Conservation (phyloP, 2,329 filamentous ascomycete species). For the Apiospora arundinis region DNA sequence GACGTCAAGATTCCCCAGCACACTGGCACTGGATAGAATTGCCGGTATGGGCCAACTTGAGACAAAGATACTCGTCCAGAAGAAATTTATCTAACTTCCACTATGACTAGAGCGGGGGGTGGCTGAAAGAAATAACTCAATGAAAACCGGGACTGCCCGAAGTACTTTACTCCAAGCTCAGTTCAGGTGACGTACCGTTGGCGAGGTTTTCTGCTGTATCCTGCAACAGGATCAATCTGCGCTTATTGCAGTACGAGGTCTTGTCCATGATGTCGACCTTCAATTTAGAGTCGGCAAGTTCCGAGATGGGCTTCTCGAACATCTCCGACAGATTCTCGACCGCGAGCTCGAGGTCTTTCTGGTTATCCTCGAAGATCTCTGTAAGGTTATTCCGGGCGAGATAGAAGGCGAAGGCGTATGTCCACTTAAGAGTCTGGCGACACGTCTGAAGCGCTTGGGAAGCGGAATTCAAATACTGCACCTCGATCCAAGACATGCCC, state of each 20-base stretch:
- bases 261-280: slow-evolving; percentile 99
- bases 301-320: slow-evolving; percentile 96
- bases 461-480: slow-evolving; percentile 93
- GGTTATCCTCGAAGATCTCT: slow-evolving; percentile 98
- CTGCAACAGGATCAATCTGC: slow-evolving; percentile 85
- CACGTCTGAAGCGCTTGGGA: slow-evolving; percentile 94
- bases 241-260: slow-evolving; percentile 94
- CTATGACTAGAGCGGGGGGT: not conserved
- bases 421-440: slow-evolving; percentile 99
- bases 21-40: not conserved
- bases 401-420: slow-evolving; percentile 98
- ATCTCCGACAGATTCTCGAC: slow-evolving; percentile 98
- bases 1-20: slow-evolving; percentile 12
- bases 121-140: not conserved
- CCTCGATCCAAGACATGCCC: slow-evolving; percentile 98
- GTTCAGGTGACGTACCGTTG: slow-evolving; percentile 67
- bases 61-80: not conserved
- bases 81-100: not conserved
- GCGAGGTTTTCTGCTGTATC: slow-evolving; percentile 93
- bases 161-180: slow-evolving; percentile 1
- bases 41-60: not conserved
- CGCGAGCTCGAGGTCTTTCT: slow-evolving; percentile 96
- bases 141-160: not conserved
- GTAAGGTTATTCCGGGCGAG: slow-evolving; percentile 95
- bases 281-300: slow-evolving; percentile 83